Percentiles rank a stretch among this genome's conserved stretches.
phyloP scores from a whole-genome alignment of 257 asterid species.

The Phtheirospermum japonicum region DNA sequence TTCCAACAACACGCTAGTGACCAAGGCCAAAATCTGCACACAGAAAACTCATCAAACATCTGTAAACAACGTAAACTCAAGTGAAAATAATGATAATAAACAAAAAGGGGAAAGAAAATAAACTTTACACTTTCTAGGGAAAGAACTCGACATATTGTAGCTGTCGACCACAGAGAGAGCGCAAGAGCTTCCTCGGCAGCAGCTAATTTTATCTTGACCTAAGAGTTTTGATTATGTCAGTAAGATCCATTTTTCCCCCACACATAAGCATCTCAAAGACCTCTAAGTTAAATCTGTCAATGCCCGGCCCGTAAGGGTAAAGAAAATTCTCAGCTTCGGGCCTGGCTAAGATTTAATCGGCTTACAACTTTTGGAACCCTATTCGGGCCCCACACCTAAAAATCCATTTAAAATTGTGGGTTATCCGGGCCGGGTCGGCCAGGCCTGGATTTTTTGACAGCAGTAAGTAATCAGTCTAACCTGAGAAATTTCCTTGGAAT shows the following conservation, averaged over 20 bases:
- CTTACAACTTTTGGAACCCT: no score
- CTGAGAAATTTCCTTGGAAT: slow-evolving; percentile 49
- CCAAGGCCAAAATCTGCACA: slow-evolving; percentile 67
- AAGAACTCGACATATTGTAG: slow-evolving; percentile 84
- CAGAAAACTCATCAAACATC: slow-evolving; percentile 9
- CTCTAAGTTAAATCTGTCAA: no score
- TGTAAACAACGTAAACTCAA: background rate
- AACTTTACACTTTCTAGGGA: slow-evolving; percentile 72
- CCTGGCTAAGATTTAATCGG: no score
- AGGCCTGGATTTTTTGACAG: background rate
- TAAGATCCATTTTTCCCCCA: no score
- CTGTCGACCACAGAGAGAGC: slow-evolving; percentile 80
- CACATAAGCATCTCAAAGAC: no score
- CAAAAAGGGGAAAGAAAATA: no score
- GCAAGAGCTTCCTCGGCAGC: slow-evolving; percentile 90
- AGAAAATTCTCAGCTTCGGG: no score
- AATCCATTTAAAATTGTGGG: background rate
- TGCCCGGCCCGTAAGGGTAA: no score
- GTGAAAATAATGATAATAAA: background rate
- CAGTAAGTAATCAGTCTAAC: slow-evolving; percentile 34
- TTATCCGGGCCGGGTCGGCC: slow-evolving; percentile 8
- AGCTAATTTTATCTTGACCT: slow-evolving; percentile 69
- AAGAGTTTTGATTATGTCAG: slow-evolving; percentile 29
- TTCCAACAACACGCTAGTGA: slow-evolving; percentile 80
- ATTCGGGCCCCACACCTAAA: background rate